These are phyloP conservation scores for Trametes pubescens DNA, from an alignment of 1,284 basidiomycete species.

Conservation along the genomic window DNA sequence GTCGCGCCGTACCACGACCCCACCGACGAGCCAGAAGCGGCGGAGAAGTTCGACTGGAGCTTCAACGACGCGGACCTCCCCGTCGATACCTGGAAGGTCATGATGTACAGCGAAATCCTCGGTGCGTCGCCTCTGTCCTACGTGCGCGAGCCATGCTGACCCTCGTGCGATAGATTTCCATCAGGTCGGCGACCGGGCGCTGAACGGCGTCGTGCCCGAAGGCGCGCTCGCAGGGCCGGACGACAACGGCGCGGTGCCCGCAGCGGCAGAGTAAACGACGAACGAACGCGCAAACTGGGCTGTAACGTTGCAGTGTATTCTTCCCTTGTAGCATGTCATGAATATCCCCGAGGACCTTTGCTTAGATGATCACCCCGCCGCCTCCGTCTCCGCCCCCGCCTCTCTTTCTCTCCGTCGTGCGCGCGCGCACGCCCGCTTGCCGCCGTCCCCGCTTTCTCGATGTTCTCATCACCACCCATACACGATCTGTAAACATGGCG, in stretches of 20 bases:
- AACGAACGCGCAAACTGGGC: background rate
- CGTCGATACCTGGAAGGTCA: slow-evolving; percentile 99
- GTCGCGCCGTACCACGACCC: slow-evolving; percentile 99
- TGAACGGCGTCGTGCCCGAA: slow-evolving; percentile 56
- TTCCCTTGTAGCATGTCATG: slow-evolving; percentile 21
- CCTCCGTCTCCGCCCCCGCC: background rate
- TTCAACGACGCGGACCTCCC: slow-evolving; percentile 99
- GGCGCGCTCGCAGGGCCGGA: slow-evolving; percentile 74
- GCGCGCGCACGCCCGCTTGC: background rate
- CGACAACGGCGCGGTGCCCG: slow-evolving; percentile 35
- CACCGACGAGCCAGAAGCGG: slow-evolving; percentile 95
- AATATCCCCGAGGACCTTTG: slow-evolving; percentile 20
- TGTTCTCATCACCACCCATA: slow-evolving; percentile 1
- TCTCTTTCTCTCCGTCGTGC: background rate
- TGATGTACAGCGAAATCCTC: slow-evolving; percentile 97
- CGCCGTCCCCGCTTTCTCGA: background rate
- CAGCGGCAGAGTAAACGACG: slow-evolving; percentile 27
- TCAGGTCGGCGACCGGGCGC: slow-evolving; percentile 66
- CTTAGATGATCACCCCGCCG: slow-evolving; percentile 12
- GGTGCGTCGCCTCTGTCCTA: slow-evolving; percentile 58
- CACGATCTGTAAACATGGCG: slow-evolving; percentile 14
- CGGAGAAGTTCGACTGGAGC: slow-evolving; percentile 98
- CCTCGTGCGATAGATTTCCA: slow-evolving; percentile 68
- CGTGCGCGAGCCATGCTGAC: background rate
- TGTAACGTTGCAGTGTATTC: slow-evolving; percentile 18